Conservation (phyloP, 208 protist genomes). For the Trypanosoma rangeli region DNA sequence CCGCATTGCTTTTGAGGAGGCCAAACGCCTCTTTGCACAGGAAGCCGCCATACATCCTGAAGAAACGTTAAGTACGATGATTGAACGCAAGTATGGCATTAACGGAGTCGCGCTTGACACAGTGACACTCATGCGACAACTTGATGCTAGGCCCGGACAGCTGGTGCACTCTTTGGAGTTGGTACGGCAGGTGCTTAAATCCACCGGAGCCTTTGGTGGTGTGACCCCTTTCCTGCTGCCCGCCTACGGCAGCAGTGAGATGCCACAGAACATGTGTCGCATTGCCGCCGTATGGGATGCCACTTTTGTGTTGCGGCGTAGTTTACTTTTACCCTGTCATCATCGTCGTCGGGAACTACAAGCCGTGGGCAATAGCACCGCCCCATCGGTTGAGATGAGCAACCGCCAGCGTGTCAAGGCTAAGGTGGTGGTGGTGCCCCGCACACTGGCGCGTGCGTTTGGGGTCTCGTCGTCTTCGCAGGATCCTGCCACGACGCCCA, state of each 20-base stretch:
- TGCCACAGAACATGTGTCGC: slow-evolving; percentile 88
- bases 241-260: slow-evolving; percentile 78
- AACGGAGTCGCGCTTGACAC: slow-evolving; percentile 43
- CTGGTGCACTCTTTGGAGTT: slow-evolving; percentile 42
- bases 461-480: background rate
- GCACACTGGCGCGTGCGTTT: slow-evolving; percentile 14
- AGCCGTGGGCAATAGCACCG: slow-evolving; percentile 28
- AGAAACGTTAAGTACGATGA: slow-evolving; percentile 41
- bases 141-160: slow-evolving; percentile 31
- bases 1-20: slow-evolving; percentile 25
- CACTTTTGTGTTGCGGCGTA: slow-evolving; percentile 73
- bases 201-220: slow-evolving; percentile 73
- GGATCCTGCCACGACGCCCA: background rate
- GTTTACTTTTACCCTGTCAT: slow-evolving; percentile 27
- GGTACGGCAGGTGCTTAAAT: slow-evolving; percentile 65
- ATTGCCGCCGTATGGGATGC: slow-evolving; percentile 84
- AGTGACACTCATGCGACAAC: slow-evolving; percentile 62
- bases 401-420: slow-evolving; percentile 78
- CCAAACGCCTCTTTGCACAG: slow-evolving; percentile 17
- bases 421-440: slow-evolving; percentile 56
- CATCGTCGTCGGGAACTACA: background rate
- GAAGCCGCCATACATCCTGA: slow-evolving; percentile 18
- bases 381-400: slow-evolving; percentile 62
- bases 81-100: slow-evolving; percentile 54
- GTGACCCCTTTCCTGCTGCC: slow-evolving; percentile 77